Evolutionary conservation across 768 basidiomycete species (phyloP).

Genomic region (Leccinum longicurvipes): DNA sequence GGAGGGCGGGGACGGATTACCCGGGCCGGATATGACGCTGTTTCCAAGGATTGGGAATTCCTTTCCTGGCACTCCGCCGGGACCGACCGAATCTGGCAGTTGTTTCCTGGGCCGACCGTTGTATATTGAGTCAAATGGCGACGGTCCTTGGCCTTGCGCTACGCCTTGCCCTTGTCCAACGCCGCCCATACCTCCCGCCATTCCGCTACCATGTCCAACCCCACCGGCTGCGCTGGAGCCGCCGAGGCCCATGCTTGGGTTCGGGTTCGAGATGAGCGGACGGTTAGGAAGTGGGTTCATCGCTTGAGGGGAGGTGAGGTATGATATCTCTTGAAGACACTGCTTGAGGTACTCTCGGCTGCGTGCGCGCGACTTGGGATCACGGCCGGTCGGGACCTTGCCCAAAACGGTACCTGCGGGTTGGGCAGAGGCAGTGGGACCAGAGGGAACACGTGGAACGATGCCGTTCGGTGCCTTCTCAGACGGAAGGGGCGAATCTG

Average conservation of each 20-base stretch:
- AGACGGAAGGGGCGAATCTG: slow-evolving; percentile 71
- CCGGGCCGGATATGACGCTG: slow-evolving; percentile 19
- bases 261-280: slow-evolving; percentile 59
- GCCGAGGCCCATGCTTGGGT: slow-evolving; percentile 19
- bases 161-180: slow-evolving; percentile 18
- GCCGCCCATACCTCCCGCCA: slow-evolving; percentile 11
- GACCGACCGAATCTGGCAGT: slow-evolving; percentile 57
- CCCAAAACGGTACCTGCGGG: slow-evolving; percentile 49
- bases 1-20: background rate
- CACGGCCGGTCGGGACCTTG: slow-evolving; percentile 77
- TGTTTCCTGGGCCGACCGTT: slow-evolving; percentile 81
- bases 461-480: slow-evolving; percentile 68
- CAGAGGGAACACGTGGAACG: slow-evolving; percentile 53
- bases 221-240: slow-evolving; percentile 14
- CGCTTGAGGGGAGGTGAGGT: slow-evolving; percentile 94
- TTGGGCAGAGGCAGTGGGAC: slow-evolving; percentile 34
- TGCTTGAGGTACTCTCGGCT: slow-evolving; percentile 98
- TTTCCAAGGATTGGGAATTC: slow-evolving; percentile 67
- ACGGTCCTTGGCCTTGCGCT: slow-evolving; percentile 20
- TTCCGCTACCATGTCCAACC: slow-evolving; percentile 9
- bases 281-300: slow-evolving; percentile 95
- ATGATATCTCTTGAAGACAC: slow-evolving; percentile 98
- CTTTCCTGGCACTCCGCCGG: slow-evolving; percentile 38
- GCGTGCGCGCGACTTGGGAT: slow-evolving; percentile 93
- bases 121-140: slow-evolving; percentile 72